Evolutionary conservation across 352 stramenopile genomes (phyloP), one percentile per base, ranked within the genome.

Genomic region (Phytophthora brassicae): DNA sequence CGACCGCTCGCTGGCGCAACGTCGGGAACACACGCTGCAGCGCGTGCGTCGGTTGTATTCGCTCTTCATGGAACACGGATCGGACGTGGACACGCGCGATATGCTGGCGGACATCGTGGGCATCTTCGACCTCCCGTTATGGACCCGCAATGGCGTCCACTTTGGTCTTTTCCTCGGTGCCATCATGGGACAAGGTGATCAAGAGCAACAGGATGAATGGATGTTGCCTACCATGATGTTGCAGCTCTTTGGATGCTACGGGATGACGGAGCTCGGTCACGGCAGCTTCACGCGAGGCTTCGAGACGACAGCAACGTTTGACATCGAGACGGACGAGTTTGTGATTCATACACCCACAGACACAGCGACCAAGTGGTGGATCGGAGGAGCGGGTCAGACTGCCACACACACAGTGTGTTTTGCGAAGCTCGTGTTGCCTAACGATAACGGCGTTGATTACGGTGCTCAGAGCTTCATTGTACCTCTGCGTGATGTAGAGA

Each of bases 401-500:
- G 95, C 94, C 19, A 99, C 97, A 50, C 90, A 98, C 72, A 95
- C 94, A 13, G 94, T 98, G 66, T 89, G 97, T 39, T 98, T 98
- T 76, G 95, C 95, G 16, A 90, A 89, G 39, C 81, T 99, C 6
- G 86, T 98, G 41, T 72, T 95, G 19, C 60, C 58, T 3, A 48
- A 44, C 12, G 51, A 52, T 47, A 50, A 75, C 23, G 86, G 81
- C 26, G 66, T 62, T 66, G 64, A 92, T 66, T 81, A 93, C 36
- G 97, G 97, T 6, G 89, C 99, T 39, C 95, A 99, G 76, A 97
- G 93, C 66, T 99, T 99, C 69, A 75, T 99, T 35, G 89, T 99
- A 31, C 96, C 84, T 14, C 55, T 99, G 6, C 89, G 96, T n/a
- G 84, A 98, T 35, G 70, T 88, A 65, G 77, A 95, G 43, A 89